Evolutionary conservation across 306 rosid species (phyloP), one percentile per base, ranked within the genome.

Genomic region (Acacia acuminata): DNA sequence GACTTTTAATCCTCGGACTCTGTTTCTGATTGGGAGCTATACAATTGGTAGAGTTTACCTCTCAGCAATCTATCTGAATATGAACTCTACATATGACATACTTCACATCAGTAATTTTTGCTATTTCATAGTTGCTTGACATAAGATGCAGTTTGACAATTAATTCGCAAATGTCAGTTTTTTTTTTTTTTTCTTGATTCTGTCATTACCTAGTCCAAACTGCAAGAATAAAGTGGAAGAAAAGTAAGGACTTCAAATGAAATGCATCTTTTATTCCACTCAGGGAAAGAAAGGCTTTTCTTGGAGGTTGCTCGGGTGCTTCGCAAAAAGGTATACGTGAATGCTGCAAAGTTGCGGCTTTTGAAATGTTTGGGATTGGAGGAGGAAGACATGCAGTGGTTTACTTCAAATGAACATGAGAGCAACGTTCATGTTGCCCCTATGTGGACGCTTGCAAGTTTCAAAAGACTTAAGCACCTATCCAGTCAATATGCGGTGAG

Each of bases 301-400:
- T 80, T 96, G 89, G 99, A 96, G 87, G 99, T 93, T 84, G 99
- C 99, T 84, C 97, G 92, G 67, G 92, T 89, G 15, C 94, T 96
- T 64, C 91, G 79, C 22, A 93, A 86, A 82, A 96, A 92, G 88
- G 90, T 96, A 77, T 91, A 89, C 25, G 94, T 93, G 82, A 87
- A 84, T 76, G 89, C 99, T 10, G 94, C 98, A 16, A 96, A 96
- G 88, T 75, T 92, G 80, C 94, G 86, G 42, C 82, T 90, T 72
- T 85, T 95, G 82, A 88, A 92, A 87, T 95, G 99, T 86, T 74
- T 95, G 85, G 98, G 86, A 61, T 86, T 92, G 19, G 83, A 86
- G 22, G 92, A 88, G 84, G 98, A 90, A 85, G 98, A 92, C 83
- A 93, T 95, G 94, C 92, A 81, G 82, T 92, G 98, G 97, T 93